These are phyloP conservation scores for Crataegus laevigata DNA, from an alignment of 306 rosid genomes.

Conservation along the genomic window DNA sequence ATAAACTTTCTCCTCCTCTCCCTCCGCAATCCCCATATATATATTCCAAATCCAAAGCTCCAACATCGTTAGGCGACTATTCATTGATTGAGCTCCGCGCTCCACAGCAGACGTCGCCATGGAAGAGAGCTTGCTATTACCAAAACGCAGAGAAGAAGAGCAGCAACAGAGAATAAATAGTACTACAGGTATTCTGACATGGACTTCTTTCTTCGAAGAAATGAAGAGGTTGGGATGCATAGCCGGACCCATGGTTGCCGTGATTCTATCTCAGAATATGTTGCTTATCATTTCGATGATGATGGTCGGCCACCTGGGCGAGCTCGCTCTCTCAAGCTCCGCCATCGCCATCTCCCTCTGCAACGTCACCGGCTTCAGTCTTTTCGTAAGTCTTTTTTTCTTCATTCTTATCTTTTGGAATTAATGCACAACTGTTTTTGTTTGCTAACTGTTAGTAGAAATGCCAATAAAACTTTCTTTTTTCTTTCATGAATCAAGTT, in stretches of 20 bases:
- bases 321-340: conserved; percentile 46
- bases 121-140: conserved; percentile 21
- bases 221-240: conserved; percentile 27
- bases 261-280: conserved; percentile 33
- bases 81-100: neutral
- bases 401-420: no score
- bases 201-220: conserved; percentile 22
- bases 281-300: conserved; percentile 37
- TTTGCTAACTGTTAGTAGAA: neutral
- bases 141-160: neutral
- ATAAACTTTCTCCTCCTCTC: no score
- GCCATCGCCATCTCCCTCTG: conserved; percentile 44
- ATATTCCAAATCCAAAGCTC: neutral
- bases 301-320: conserved; percentile 50
- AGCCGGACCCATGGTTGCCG: conserved; percentile 51
- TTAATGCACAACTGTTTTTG: neutral
- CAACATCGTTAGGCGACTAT: neutral
- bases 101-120: conserved; percentile 1
- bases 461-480: neutral
- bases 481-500: neutral
- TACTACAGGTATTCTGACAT: neutral
- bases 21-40: no score
- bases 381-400: conserved; percentile 23
- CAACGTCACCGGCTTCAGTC: conserved; percentile 43
- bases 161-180: neutral